A percentile compares a stretch with the other conserved stretches of the same genome.
Conservation (phyloP, 768 basidiomycete species). For the Galerina marginata region DNA sequence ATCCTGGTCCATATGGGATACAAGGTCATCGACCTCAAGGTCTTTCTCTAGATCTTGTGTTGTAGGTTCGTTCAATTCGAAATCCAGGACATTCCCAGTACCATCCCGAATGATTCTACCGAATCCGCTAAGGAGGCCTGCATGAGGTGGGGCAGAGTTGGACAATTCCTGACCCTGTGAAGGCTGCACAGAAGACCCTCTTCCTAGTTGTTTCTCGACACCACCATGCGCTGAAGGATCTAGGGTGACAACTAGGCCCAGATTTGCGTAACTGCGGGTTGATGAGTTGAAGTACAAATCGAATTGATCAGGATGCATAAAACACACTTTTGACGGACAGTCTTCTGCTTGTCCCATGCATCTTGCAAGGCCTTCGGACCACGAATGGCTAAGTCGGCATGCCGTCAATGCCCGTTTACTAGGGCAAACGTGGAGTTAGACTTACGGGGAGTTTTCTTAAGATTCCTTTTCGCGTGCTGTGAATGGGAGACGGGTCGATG, state of each 20-base stretch:
- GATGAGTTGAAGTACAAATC: background rate
- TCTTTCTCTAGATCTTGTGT: conserved; percentile 32
- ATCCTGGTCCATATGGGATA: conserved; percentile 21
- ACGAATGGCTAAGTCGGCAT: conserved; percentile 60
- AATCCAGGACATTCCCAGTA: conserved; percentile 71
- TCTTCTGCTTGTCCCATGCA: conserved; percentile 88
- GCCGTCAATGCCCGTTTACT: conserved; percentile 13
- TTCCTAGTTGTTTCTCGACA: conserved; percentile 49
- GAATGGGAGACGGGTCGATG: conserved; percentile 78
- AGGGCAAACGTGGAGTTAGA: conserved; percentile 3
- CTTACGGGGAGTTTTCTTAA: conserved; percentile 81
- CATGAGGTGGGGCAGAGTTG: conserved; percentile 19
- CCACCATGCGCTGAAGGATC: conserved; percentile 76
- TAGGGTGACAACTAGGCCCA: conserved; percentile 74
- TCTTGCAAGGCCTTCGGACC: conserved; percentile 84
- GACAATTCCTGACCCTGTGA: conserved; percentile 12
- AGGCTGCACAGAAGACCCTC: conserved; percentile 20
- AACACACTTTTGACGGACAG: conserved; percentile 89
- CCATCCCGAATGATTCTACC: conserved; percentile 86
- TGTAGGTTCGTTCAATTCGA: conserved; percentile 68
- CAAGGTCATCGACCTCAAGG: conserved; percentile 35
- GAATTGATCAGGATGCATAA: background rate
- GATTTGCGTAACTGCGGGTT: conserved; percentile 66
- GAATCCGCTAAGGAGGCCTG: conserved; percentile 62
- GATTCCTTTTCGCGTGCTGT: conserved; percentile 71